Base-by-base conservation (phyloP, 2,329 filamentous ascomycete species). In the Xylariomycetidae sp. region DNA sequence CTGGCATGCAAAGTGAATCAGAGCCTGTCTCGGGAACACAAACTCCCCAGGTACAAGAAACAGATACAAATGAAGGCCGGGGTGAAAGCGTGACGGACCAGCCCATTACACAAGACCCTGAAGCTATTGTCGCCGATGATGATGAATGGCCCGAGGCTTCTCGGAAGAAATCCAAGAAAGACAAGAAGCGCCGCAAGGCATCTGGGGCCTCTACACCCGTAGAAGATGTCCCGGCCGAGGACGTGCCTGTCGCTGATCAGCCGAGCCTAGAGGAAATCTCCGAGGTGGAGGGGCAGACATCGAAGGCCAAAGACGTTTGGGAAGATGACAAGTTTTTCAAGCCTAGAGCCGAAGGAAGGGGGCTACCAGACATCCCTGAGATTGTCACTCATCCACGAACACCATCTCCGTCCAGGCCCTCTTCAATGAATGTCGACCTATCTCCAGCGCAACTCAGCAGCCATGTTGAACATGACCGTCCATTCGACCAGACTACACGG, bases 401-500 rank as follows among this genome's bases (percentile, higher is more conserved):
- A 18, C 45, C 40, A 11, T 29, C 44, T 16, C 31, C 40, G 30
- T 33, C 27, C 22, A 30, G 34, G n/a, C 38, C 42, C 22, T 36
- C 41, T 12, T 13, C 38, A 16, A 36, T 41, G 27, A 36, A 38
- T 18, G 34, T 57, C 9, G 54, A 60, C 31, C 45, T 60, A 18
- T 55, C 53, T 2, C 59, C 59, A 12, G 56, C 55, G 27, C 59
- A 60, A 33, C 36, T 53, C 15, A 58, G 46, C 31, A 61, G 56
- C 31, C 49, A 51, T 33, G 40, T 64, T 15, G 44, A 53, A 37
- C 62, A 64, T 30, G 61, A 64, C 3, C 51, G 51, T 25, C 58
- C 61, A 6, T 61, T 61, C 27, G 60, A 59, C 30, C 46, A 60
- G 34, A 49, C 56, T 13, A 49, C 50, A 15, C 51, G 51, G 20